These are phyloP conservation scores for Aegilops speltoides DNA, from an alignment of 176 grass and related monocot species.

Conservation along the genomic window DNA sequence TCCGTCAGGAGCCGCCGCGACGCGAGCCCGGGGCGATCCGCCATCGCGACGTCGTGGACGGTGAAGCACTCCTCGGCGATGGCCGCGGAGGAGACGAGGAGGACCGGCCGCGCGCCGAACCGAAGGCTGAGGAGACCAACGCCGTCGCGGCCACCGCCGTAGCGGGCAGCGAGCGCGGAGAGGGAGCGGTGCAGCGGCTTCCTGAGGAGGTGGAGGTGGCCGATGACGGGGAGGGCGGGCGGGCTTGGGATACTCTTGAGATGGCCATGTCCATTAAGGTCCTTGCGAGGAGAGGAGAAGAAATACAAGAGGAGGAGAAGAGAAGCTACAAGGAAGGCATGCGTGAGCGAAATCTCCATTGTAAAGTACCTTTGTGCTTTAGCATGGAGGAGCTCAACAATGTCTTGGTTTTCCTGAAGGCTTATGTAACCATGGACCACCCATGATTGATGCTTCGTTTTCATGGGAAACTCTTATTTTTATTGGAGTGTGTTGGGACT, in stretches of 20 bases:
- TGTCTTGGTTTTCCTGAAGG: background rate
- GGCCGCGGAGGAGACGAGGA: conserved; percentile 55
- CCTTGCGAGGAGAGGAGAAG: background rate
- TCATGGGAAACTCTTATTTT: background rate
- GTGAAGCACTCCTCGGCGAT: conserved; percentile 71
- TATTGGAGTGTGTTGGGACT: no score
- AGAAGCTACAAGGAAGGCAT: background rate
- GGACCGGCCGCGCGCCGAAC: conserved; percentile 44
- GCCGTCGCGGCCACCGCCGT: conserved; percentile 7
- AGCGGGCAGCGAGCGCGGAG: conserved; percentile 23
- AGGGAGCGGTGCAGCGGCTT: conserved; percentile 68
- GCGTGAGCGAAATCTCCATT: conserved; percentile 30
- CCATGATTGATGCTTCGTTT: background rate
- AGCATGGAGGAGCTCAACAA: background rate
- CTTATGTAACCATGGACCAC: background rate
- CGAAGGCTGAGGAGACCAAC: conserved; percentile 48
- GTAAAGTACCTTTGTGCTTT: background rate
- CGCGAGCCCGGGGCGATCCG: conserved; percentile 45
- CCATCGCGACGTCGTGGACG: conserved; percentile 53
- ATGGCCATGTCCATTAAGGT: background rate
- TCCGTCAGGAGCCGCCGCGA: conserved; percentile 32
- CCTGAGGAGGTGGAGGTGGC: conserved; percentile 78
- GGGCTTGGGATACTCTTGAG: conserved; percentile 37
- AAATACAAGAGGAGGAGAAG: background rate
- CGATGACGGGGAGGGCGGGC: conserved; percentile 44